Conservation (phyloP, 768 basidiomycete genomes). For the Mycena latifolia region DNA sequence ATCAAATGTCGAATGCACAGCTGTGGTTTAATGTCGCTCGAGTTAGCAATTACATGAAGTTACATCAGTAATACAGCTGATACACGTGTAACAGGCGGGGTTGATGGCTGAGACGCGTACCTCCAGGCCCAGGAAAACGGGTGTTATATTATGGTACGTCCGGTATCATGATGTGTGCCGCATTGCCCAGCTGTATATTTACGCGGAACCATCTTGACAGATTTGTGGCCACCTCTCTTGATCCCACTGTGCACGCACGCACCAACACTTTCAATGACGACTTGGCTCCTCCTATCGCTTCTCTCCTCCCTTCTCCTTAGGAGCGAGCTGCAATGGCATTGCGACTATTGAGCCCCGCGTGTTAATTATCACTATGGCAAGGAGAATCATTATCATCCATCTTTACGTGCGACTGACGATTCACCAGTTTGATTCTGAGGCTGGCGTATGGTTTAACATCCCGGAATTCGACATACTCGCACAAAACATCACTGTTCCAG, state of each 20-base stretch:
- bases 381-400: not conserved
- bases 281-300: not conserved
- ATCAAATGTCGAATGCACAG: too few species aligned
- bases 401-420: not conserved
- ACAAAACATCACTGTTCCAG: conserved; percentile 51
- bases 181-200: conserved; percentile 14
- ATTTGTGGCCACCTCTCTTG: not conserved
- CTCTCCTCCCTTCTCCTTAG: conserved; percentile 20
- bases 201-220: not conserved
- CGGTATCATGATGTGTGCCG: conserved; percentile 3
- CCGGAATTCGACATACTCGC: conserved; percentile 42
- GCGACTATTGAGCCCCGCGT: conserved; percentile 24
- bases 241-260: not conserved
- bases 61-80: not conserved
- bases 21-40: too few species aligned
- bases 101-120: not conserved
- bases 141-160: conserved; percentile 3
- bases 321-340: conserved; percentile 4
- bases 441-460: conserved; percentile 29
- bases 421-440: conserved; percentile 32
- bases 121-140: not conserved
- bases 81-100: not conserved
- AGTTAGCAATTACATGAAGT: too few species aligned
- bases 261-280: not conserved
- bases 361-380: conserved; percentile 33